phyloP scores from a whole-genome alignment of 768 basidiomycete species.

The Auriscalpium microsporum region DNA sequence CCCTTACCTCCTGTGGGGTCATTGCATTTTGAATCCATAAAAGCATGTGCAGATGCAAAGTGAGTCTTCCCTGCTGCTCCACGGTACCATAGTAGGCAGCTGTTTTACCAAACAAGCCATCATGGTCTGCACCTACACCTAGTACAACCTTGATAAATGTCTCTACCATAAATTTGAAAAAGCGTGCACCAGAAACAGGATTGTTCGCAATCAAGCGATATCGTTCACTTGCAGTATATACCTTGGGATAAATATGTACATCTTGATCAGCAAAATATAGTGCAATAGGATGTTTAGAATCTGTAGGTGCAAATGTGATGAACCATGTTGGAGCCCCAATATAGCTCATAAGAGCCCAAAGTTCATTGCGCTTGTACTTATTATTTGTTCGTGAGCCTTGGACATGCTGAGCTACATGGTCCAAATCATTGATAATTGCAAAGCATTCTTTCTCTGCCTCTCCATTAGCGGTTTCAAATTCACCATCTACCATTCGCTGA shows the following conservation, averaged over 20 bases:
- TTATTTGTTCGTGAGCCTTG: slow-evolving; percentile 7
- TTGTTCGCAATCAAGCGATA: no score
- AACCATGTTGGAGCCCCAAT: slow-evolving; percentile 15
- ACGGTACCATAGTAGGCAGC: no score
- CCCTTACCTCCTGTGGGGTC: slow-evolving; percentile 13
- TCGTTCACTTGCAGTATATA: no score
- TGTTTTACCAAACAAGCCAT: no score
- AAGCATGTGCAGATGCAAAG: slow-evolving; percentile 14
- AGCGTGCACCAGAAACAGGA: no score
- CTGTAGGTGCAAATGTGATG: slow-evolving; percentile 16
- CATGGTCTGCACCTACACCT: no score
- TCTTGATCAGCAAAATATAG: no score
- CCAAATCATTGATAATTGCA: slow-evolving; percentile 6
- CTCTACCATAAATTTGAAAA: no score
- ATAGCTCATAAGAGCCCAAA: slow-evolving; percentile 11
- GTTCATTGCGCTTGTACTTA: slow-evolving; percentile 13
- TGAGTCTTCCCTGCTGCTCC: no score
- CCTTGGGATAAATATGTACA: no score
- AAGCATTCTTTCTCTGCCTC: slow-evolving; percentile 6
- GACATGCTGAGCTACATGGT: slow-evolving; percentile 11
- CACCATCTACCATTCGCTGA: background rate
- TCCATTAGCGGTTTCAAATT: slow-evolving; percentile 1
- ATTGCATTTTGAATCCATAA: slow-evolving; percentile 9
- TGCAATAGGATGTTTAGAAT: slow-evolving; percentile 14
- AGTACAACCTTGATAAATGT: no score